These are phyloP conservation scores for Steccherinum ochraceum DNA, from an alignment of 768 basidiomycete genomes.

Conservation along the genomic window DNA sequence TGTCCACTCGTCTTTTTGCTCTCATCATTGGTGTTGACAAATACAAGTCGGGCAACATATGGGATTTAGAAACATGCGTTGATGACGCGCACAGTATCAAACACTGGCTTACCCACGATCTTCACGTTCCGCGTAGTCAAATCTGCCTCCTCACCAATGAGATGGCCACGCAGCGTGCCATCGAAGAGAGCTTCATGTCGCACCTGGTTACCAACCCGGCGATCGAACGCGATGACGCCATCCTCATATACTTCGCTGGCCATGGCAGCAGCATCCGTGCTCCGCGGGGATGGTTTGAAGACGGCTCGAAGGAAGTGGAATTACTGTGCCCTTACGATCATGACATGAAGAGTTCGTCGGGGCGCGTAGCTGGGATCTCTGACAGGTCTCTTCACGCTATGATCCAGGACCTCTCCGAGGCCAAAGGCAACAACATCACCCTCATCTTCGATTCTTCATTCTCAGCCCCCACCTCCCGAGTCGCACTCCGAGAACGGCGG, in stretches of 20 bases:
- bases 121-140: constrained; percentile 53
- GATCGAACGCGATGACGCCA: constrained; percentile 56
- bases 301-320: constrained; percentile 38
- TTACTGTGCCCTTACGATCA: constrained; percentile 65
- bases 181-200: constrained; percentile 53
- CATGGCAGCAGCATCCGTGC: constrained; percentile 55
- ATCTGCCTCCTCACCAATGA: constrained; percentile 50
- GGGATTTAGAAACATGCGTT: constrained; percentile 61
- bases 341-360: constrained; percentile 40
- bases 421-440: constrained; percentile 67
- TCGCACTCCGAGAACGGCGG: constrained; percentile 36
- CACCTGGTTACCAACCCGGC: constrained; percentile 58
- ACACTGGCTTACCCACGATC: constrained; percentile 48
- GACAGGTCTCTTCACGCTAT: constrained; percentile 61
- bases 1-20: constrained; percentile 50
- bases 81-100: constrained; percentile 56
- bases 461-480: constrained; percentile 33
- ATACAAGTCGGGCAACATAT: constrained; percentile 54
- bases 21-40: constrained; percentile 64
- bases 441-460: constrained; percentile 64
- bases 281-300: constrained; percentile 56
- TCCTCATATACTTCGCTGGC: constrained; percentile 70
- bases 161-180: constrained; percentile 53
- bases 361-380: constrained; percentile 55
- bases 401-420: constrained; percentile 45